These are phyloP conservation scores for Suillus spraguei DNA, from an alignment of 768 basidiomycete species.

Conservation along the genomic window DNA sequence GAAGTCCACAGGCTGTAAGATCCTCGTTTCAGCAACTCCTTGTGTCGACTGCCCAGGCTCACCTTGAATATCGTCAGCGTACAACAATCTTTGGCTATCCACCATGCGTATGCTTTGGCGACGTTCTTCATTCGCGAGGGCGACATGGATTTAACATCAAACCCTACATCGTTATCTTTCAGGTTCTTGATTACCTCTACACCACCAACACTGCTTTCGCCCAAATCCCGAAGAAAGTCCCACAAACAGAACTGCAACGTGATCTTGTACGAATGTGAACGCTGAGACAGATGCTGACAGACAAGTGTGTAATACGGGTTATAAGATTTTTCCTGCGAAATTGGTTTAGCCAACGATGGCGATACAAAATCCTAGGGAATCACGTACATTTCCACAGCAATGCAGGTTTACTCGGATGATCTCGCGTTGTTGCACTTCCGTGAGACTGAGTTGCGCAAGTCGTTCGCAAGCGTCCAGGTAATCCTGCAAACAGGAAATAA, in stretches of 20 bases:
- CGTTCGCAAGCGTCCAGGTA: constrained; percentile 95
- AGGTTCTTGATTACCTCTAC: constrained; percentile 70
- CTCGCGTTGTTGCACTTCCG: constrained; percentile 91
- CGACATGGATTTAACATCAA: constrained; percentile 56
- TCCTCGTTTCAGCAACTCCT: background rate
- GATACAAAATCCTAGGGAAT: background rate
- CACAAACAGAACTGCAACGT: constrained; percentile 95
- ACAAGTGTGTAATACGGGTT: constrained; percentile 97
- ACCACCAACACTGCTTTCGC: constrained; percentile 82
- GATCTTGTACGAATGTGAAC: constrained; percentile 83
- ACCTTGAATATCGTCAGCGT: constrained; percentile 86
- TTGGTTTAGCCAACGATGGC: constrained; percentile 6
- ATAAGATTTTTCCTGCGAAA: constrained; percentile 74
- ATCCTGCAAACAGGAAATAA: constrained; percentile 57
- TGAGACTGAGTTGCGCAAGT: constrained; percentile 79
- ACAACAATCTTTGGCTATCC: constrained; percentile 83
- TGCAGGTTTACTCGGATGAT: constrained; percentile 91
- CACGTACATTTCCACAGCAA: constrained; percentile 86
- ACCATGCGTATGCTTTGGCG: constrained; percentile 90
- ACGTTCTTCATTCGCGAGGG: constrained; percentile 65
- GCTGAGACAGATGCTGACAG: constrained; percentile 76
- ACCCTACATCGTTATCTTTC: constrained; percentile 46
- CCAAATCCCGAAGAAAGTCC: constrained; percentile 94
- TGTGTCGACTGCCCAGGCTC: constrained; percentile 6
- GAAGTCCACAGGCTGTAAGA: constrained; percentile 82